Evolutionary conservation across 805 yeast genomes (phyloP).

Genomic region (Barnettozyma californica): DNA sequence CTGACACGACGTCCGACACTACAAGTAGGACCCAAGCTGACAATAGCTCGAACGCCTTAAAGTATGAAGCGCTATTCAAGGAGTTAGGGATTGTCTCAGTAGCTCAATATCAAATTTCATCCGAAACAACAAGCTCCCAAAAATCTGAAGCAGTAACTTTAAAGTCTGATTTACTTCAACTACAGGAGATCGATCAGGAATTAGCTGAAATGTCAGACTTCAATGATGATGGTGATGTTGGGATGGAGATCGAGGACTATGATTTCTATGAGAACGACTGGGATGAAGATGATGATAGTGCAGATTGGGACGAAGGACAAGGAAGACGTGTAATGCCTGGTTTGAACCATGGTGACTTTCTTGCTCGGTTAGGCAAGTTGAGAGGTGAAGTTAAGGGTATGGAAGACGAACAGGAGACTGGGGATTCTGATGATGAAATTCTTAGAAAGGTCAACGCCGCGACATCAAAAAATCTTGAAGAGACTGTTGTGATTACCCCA

Average conservation of each 20-base stretch:
- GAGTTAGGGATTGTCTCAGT: conserved; percentile 16
- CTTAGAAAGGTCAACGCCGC: background rate
- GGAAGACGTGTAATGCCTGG: conserved; percentile 18
- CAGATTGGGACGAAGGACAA: conserved; percentile 17
- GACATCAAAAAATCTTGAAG: background rate
- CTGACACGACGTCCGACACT: background rate
- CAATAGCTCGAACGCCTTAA: background rate
- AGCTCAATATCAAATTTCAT: background rate
- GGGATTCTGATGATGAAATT: conserved; percentile 6
- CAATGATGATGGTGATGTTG: conserved; percentile 28
- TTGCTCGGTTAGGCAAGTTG: conserved; percentile 18
- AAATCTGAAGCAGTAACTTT: background rate
- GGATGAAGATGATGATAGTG: conserved; percentile 18
- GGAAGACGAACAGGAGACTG: conserved; percentile 3
- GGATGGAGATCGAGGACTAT: conserved; percentile 31
- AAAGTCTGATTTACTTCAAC: conserved; percentile 38
- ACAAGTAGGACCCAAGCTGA: background rate
- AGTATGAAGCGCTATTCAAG: conserved; percentile 7
- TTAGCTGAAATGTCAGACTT: conserved; percentile 37
- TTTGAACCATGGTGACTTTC: conserved; percentile 16
- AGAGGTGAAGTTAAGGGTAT: conserved; percentile 14
- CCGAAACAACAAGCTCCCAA: background rate
- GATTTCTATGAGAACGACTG: conserved; percentile 29
- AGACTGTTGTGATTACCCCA: background rate
- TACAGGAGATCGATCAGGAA: conserved; percentile 51